These are phyloP conservation scores for Vigna angularis DNA, from an alignment of 306 rosid species.

Conservation along the genomic window DNA sequence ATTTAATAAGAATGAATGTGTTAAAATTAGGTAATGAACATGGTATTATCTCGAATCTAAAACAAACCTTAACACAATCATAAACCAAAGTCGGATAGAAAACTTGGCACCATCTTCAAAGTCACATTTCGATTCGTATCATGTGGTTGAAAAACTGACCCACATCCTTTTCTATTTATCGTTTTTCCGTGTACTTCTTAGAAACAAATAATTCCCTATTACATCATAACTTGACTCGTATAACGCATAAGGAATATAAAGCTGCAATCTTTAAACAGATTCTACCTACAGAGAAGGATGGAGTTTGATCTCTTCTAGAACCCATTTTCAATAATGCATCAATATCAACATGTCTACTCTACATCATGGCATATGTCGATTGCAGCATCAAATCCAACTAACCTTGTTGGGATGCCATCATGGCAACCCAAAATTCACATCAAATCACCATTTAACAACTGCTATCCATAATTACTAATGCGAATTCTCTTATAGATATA, in stretches of 20 bases:
- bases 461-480: slow-evolving; percentile 16
- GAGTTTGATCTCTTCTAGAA: slow-evolving; percentile 21
- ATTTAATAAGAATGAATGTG: too few species aligned
- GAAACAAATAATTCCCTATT: slow-evolving; percentile 1
- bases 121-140: too few species aligned
- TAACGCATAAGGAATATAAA: not conserved
- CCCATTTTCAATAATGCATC: slow-evolving; percentile 5
- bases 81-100: too few species aligned
- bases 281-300: not conserved
- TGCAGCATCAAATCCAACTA: slow-evolving; percentile 34
- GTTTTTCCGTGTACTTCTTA: not conserved
- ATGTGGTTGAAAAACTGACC: not conserved
- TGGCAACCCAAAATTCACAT: slow-evolving; percentile 19
- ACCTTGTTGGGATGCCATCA: slow-evolving; percentile 20
- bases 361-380: not conserved
- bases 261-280: slow-evolving; percentile 19
- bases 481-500: slow-evolving; percentile 3
- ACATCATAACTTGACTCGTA: not conserved
- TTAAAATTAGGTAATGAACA: too few species aligned
- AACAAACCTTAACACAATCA: too few species aligned
- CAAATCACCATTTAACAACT: slow-evolving; percentile 27
- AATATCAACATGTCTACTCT: not conserved
- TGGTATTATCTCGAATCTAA: too few species aligned
- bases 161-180: not conserved
- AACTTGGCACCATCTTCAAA: too few species aligned